A percentile compares a stretch with the other conserved stretches of the same genome.
phyloP scores from a whole-genome alignment of 768 basidiomycete species.

The Clathrus columnatus region DNA sequence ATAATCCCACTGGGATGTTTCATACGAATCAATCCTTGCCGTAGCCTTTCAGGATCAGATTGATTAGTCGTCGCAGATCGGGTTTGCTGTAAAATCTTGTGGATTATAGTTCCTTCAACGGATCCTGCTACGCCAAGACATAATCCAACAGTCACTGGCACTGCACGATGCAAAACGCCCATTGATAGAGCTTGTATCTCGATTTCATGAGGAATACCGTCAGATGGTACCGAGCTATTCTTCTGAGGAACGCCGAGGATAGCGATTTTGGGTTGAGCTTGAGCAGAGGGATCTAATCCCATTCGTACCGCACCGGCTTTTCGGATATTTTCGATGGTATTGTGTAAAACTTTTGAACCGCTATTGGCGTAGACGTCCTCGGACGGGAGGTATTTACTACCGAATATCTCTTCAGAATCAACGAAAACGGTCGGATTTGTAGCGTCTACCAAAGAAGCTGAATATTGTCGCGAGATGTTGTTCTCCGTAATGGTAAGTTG shows the following conservation, averaged over 20 bases:
- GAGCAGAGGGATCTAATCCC: conserved; percentile 53
- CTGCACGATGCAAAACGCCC: conserved; percentile 62
- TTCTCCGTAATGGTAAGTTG: conserved; percentile 26
- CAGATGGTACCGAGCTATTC: conserved; percentile 4
- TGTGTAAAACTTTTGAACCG: conserved; percentile 23
- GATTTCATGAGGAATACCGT: conserved; percentile 36
- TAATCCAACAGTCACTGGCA: conserved; percentile 65
- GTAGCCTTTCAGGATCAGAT: conserved; percentile 3
- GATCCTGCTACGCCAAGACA: conserved; percentile 59
- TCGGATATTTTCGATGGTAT: conserved; percentile 37
- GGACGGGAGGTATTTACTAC: conserved; percentile 28
- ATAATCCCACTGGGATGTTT: conserved; percentile 60
- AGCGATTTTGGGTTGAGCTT: conserved; percentile 67
- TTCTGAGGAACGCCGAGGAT: conserved; percentile 34
- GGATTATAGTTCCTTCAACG: conserved; percentile 45
- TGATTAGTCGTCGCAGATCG: conserved; percentile 18
- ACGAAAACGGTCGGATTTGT: conserved; percentile 71
- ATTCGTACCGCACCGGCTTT: conserved; percentile 47
- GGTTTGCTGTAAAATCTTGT: conserved; percentile 34
- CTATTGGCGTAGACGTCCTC: conserved; percentile 21
- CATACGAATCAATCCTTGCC: conserved; percentile 35
- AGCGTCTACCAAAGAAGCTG: conserved; percentile 56
- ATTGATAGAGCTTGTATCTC: conserved; percentile 56
- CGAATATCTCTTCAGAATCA: conserved; percentile 32
- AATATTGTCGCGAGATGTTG: conserved; percentile 18